Percentiles rank a stretch among this genome's conserved stretches.
phyloP scores from a whole-genome alignment of 768 basidiomycete genomes.

The Termitomyces sp. region DNA sequence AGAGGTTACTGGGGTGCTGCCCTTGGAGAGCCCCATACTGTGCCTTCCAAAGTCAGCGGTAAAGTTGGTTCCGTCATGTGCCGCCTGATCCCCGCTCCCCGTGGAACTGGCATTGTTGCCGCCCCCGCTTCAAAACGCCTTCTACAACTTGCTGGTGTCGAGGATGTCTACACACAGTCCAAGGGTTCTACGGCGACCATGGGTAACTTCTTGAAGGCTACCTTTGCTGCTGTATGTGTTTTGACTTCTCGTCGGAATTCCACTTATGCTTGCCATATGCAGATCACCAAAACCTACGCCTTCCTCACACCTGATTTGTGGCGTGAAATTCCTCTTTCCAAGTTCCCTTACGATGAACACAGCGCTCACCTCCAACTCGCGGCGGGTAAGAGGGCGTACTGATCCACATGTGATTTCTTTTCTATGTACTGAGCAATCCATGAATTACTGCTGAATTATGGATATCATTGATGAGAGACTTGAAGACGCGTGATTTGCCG shows the following conservation, averaged over 20 bases:
- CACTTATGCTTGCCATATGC: background rate
- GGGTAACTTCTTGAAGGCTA: constrained; percentile 99
- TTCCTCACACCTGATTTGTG: constrained; percentile 99
- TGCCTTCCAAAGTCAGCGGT: constrained; percentile 96
- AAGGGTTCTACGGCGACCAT: constrained; percentile 98
- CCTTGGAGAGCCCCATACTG: constrained; percentile 98
- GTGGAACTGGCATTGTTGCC: constrained; percentile 99
- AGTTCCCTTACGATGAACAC: constrained; percentile 93
- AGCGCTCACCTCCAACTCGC: constrained; percentile 85
- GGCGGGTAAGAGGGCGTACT: constrained; percentile 74
- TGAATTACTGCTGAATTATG: background rate
- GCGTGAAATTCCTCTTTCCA: constrained; percentile 88
- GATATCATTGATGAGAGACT: constrained; percentile 4
- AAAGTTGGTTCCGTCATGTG: constrained; percentile 99
- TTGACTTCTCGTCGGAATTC: background rate
- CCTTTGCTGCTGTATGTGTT: constrained; percentile 75
- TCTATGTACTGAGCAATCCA: constrained; percentile 12
- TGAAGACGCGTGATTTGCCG: background rate
- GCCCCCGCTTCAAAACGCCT: constrained; percentile 96
- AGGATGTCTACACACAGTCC: constrained; percentile 96
- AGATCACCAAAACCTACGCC: constrained; percentile 97
- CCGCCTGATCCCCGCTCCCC: constrained; percentile 95
- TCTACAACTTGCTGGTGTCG: constrained; percentile 94
- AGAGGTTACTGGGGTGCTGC: constrained; percentile 99
- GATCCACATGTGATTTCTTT: constrained; percentile 9